phyloP scores from a whole-genome alignment of 2,329 filamentous ascomycete species.

The Stylonectria norvegica region DNA sequence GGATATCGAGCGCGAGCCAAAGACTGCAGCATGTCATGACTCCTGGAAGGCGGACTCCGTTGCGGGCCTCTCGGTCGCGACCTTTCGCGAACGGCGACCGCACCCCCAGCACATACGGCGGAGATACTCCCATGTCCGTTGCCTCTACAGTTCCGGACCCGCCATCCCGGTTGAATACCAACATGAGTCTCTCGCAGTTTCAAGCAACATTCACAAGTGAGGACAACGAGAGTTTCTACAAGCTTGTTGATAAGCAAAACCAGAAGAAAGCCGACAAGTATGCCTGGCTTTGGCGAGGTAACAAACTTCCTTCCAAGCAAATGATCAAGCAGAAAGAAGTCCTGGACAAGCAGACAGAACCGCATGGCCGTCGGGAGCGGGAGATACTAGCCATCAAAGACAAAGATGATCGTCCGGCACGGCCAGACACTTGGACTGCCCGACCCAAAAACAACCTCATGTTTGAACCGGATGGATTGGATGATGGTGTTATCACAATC shows the following conservation, averaged over 20 bases:
- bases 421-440: constrained; percentile 71
- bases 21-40: constrained; percentile 78
- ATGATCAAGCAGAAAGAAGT: constrained; percentile 66
- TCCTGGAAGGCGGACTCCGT: constrained; percentile 52
- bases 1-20: constrained; percentile 79
- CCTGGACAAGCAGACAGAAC: constrained; percentile 49
- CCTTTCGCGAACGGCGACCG: constrained; percentile 34
- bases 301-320: constrained; percentile 80
- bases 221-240: constrained; percentile 96
- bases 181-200: constrained; percentile 79
- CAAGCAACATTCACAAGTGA: constrained; percentile 95
- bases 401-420: constrained; percentile 67
- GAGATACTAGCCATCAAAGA: constrained; percentile 63
- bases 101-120: constrained; percentile 65
- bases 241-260: constrained; percentile 86
- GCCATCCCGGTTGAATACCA: constrained; percentile 60
- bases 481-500: constrained; percentile 58
- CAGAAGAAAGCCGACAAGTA: constrained; percentile 79
- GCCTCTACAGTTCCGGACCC: constrained; percentile 36
- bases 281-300: constrained; percentile 82
- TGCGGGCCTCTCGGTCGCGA: constrained; percentile 17
- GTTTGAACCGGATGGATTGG: constrained; percentile 70
- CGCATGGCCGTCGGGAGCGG: constrained; percentile 47
- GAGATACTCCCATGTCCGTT: constrained; percentile 70
- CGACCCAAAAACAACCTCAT: constrained; percentile 80